phyloP scores from a whole-genome alignment of 768 basidiomycete genomes.

The Lactarius hatsudake region DNA sequence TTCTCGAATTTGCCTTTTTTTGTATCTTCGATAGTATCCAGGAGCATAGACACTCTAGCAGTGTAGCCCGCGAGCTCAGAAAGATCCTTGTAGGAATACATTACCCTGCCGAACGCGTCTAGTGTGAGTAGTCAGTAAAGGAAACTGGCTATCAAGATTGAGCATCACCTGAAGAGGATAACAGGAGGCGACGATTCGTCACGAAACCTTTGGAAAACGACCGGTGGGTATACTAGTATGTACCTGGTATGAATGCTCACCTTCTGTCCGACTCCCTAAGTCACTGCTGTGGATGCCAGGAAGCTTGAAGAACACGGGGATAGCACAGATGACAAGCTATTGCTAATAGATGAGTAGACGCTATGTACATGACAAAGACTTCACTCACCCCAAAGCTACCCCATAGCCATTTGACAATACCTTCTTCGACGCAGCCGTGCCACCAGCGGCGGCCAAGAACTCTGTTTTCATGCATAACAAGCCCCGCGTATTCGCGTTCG shows the following conservation, averaged over 20 bases:
- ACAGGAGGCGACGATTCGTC: constrained; percentile 86
- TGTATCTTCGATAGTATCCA: constrained; percentile 90
- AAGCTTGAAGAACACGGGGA: constrained; percentile 88
- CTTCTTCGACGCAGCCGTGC: constrained; percentile 92
- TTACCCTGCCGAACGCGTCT: constrained; percentile 93
- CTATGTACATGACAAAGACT: neutral
- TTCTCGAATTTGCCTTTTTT: constrained; percentile 85
- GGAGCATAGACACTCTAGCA: constrained; percentile 79
- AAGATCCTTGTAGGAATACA: constrained; percentile 98
- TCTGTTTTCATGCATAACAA: constrained; percentile 82
- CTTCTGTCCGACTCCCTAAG: constrained; percentile 87
- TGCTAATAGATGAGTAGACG: constrained; percentile 6
- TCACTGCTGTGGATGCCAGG: constrained; percentile 67
- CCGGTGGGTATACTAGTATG: neutral
- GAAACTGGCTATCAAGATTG: neutral
- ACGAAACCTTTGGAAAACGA: constrained; percentile 67
- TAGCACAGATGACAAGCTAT: constrained; percentile 73
- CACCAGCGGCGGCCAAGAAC: constrained; percentile 80
- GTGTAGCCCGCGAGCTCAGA: constrained; percentile 96
- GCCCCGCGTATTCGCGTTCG: constrained; percentile 81
- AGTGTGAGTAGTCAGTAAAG: constrained; percentile 15
- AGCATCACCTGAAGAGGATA: constrained; percentile 74
- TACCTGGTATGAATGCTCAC: constrained; percentile 38
- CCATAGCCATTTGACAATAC: constrained; percentile 96
- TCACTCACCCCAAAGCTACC: constrained; percentile 82